Evolutionary conservation across 2,329 filamentous ascomycete genomes (phyloP).

Genomic region (Ophiognomonia clavigignenti-juglandacearum): DNA sequence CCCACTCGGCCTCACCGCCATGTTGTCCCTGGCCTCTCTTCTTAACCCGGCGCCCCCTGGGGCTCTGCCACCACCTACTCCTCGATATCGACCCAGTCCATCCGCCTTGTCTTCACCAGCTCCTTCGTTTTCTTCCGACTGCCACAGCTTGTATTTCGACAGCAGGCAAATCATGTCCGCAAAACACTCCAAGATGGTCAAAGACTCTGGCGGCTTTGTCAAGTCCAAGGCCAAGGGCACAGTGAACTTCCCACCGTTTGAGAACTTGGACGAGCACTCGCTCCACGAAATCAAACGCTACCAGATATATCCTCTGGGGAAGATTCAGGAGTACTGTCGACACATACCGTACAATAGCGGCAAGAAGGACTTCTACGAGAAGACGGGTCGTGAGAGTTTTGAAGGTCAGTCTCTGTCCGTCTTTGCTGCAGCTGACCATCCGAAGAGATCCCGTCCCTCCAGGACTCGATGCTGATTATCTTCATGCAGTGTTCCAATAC

Average conservation of each 20-base stretch:
- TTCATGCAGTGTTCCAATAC: constrained; percentile 70
- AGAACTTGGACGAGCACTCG: constrained; percentile 56
- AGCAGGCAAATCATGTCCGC: constrained; percentile 24
- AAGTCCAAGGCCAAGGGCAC: constrained; percentile 59
- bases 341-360: constrained; percentile 94
- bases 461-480: constrained; percentile 9
- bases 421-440: background rate
- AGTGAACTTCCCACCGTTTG: constrained; percentile 70
- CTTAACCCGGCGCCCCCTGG: constrained; percentile 56
- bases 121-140: constrained; percentile 29
- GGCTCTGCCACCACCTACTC: constrained; percentile 28
- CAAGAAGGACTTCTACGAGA: constrained; percentile 83
- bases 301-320: constrained; percentile 59
- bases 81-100: constrained; percentile 38
- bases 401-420: constrained; percentile 67
- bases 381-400: constrained; percentile 82
- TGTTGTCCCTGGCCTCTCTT: constrained; percentile 62
- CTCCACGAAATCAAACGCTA: constrained; percentile 57
- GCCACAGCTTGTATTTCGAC: constrained; percentile 20
- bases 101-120: constrained; percentile 31
- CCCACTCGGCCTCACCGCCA: constrained; percentile 33
- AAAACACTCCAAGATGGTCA: constrained; percentile 54
- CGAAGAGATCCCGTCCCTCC: background rate
- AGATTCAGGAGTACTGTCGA: constrained; percentile 56
- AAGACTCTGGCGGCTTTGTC: constrained; percentile 59